A percentile compares a stretch with the other conserved stretches of the same genome.
Evolutionary conservation across 1,284 basidiomycete genomes (phyloP).

Genomic region (Trichosporon coremiiforme): DNA sequence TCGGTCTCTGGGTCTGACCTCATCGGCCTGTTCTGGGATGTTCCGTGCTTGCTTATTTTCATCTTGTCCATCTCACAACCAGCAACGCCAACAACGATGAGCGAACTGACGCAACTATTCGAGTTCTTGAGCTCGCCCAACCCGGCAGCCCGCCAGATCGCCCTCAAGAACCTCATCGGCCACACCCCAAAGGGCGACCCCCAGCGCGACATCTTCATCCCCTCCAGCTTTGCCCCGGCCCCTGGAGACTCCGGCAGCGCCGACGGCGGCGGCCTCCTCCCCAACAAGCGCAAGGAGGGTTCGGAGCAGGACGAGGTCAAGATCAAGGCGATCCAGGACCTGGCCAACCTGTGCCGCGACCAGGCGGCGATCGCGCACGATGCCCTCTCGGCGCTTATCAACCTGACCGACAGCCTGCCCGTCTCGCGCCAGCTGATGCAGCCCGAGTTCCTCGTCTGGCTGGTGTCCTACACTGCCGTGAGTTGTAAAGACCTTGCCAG

Average conservation of each 20-base stretch:
- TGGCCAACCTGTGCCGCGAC: slow-evolving; percentile 83
- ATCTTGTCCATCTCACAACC: background rate
- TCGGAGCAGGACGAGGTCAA: slow-evolving; percentile 66
- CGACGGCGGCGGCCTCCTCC: slow-evolving; percentile 48
- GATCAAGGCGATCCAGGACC: slow-evolving; percentile 62
- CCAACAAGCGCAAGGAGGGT: slow-evolving; percentile 45
- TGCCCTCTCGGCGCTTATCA: slow-evolving; percentile 90
- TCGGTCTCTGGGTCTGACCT: background rate
- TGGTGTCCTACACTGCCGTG: slow-evolving; percentile 89
- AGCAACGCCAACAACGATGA: slow-evolving; percentile 38
- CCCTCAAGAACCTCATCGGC: slow-evolving; percentile 77
- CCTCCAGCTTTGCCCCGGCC: slow-evolving; percentile 55
- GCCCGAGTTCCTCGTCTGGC: slow-evolving; percentile 73
- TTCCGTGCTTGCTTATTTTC: background rate
- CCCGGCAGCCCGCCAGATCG: slow-evolving; percentile 81
- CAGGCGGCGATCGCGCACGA: slow-evolving; percentile 89
- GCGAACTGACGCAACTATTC: slow-evolving; percentile 66
- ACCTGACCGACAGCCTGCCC: slow-evolving; percentile 82
- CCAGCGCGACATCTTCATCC: slow-evolving; percentile 73
- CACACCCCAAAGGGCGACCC: slow-evolving; percentile 74
- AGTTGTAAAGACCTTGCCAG: slow-evolving; percentile 47
- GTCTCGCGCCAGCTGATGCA: slow-evolving; percentile 73
- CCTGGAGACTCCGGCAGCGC: slow-evolving; percentile 18
- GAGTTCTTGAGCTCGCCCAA: slow-evolving; percentile 84
- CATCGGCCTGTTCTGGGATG: slow-evolving; percentile 15